Evolutionary conservation across 305 asterid genomes (phyloP).

Genomic region (Fraxinus paxiana): DNA sequence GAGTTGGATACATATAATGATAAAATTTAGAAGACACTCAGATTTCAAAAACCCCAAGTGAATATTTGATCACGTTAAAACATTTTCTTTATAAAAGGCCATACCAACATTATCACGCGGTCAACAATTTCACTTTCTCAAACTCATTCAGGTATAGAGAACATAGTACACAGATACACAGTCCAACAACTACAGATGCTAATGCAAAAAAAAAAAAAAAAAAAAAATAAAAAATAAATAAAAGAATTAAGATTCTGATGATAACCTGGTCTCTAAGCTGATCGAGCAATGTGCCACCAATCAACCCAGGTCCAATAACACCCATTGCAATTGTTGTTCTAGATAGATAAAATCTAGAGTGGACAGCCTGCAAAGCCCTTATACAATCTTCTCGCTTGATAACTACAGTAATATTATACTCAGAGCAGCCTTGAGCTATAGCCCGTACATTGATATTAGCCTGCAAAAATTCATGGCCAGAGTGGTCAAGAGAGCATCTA

Average conservation of each 20-base stretch:
- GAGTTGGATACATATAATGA: background rate
- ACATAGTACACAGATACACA: background rate
- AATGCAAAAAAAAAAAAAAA: background rate
- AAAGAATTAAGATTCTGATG: background rate
- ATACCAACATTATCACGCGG: background rate
- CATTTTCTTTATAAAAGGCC: background rate
- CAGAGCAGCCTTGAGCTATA: conserved; percentile 98
- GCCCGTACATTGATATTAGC: conserved; percentile 92
- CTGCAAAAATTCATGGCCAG: conserved; percentile 35
- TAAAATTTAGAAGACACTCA: background rate
- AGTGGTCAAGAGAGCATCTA: conserved; percentile 19
- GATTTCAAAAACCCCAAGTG: background rate
- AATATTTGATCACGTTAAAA: background rate
- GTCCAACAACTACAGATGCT: background rate
- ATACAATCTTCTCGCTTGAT: conserved; percentile 82
- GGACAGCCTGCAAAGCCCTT: conserved; percentile 91
- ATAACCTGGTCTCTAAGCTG: conserved; percentile 91
- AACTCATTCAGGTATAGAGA: background rate
- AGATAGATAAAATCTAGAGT: conserved; percentile 84
- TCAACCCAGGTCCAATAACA: conserved; percentile 87
- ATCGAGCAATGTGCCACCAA: conserved; percentile 87
- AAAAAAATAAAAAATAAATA: background rate
- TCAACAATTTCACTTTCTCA: background rate
- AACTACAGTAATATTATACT: conserved; percentile 84
- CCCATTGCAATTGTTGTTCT: conserved; percentile 90